phyloP scores from a whole-genome alignment of 1,284 basidiomycete species.

The Coniophora puteana region DNA sequence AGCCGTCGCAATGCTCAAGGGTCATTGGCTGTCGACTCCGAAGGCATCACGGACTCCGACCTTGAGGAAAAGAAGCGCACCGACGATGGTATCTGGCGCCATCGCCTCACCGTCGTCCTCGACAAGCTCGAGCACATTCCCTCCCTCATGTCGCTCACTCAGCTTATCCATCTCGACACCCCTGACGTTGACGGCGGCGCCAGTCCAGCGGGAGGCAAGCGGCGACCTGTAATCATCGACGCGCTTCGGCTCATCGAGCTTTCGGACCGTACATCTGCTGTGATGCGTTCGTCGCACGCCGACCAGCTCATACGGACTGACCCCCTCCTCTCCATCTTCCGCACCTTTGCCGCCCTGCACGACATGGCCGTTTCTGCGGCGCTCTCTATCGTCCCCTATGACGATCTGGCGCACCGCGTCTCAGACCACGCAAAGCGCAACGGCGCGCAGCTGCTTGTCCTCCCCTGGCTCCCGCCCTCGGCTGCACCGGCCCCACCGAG shows the following conservation, averaged over 20 bases:
- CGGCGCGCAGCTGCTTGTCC: conserved; percentile 72
- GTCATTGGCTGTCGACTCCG: conserved; percentile 5
- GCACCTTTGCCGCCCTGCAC: conserved; percentile 79
- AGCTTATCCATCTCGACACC: conserved; percentile 42
- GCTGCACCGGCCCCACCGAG: conserved; percentile 13
- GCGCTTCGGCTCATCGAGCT: conserved; percentile 87
- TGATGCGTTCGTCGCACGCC: conserved; percentile 82
- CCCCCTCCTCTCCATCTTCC: conserved; percentile 80
- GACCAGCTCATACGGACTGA: conserved; percentile 74
- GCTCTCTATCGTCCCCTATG: conserved; percentile 62
- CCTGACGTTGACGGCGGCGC: conserved; percentile 33
- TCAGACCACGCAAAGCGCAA: conserved; percentile 59
- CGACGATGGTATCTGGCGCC: conserved; percentile 16
- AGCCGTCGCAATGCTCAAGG: no score
- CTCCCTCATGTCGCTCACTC: conserved; percentile 66
- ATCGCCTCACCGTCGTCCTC: conserved; percentile 78
- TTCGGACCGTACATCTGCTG: conserved; percentile 86
- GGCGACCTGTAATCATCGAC: conserved; percentile 45
- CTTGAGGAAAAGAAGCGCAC: conserved; percentile 2
- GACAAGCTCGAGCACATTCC: conserved; percentile 88
- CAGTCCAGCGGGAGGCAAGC: conserved; percentile 22
- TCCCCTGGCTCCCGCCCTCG: conserved; percentile 72
- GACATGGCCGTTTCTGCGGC: conserved; percentile 67
- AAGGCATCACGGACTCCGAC: conserved; percentile 9
- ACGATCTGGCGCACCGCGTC: conserved; percentile 70